Percentiles rank a stretch among this genome's conserved stretches.
Conservation (phyloP, 225 moss, liverwort and hornwort genomes). For the Climacium dendroides region DNA sequence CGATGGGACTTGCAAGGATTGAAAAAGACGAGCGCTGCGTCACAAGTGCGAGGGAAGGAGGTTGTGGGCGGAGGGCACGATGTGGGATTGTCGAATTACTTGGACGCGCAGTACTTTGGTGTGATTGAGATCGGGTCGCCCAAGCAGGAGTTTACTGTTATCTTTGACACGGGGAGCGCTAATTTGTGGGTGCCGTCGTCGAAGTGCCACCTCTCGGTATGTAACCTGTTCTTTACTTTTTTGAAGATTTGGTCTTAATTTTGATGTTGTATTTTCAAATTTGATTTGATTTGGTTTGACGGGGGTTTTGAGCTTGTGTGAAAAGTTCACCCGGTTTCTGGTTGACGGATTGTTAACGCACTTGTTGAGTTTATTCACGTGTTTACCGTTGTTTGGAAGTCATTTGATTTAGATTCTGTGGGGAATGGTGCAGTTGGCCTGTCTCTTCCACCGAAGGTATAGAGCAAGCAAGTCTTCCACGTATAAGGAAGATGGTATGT, state of each 20-base stretch:
- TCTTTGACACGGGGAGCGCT: conserved; percentile 85
- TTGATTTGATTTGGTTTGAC: not conserved
- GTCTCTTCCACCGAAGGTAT: conserved; percentile 20
- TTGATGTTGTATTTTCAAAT: not conserved
- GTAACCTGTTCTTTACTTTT: not conserved
- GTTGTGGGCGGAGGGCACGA: conserved; percentile 3
- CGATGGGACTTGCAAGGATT: not conserved
- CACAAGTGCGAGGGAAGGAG: not conserved
- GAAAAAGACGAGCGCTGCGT: conserved; percentile 1
- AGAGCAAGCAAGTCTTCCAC: conserved; percentile 40
- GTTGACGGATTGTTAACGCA: not conserved
- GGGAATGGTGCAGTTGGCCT: conserved; percentile 26
- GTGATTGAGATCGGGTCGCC: conserved; percentile 74
- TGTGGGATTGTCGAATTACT: conserved; percentile 55
- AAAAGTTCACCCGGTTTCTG: not conserved
- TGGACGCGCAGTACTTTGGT: conserved; percentile 87
- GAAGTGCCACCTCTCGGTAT: conserved; percentile 24
- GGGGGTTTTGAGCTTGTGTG: not conserved
- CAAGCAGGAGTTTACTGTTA: conserved; percentile 57
- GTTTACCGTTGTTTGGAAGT: not conserved
- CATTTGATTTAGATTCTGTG: not conserved
- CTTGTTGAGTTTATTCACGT: not conserved
- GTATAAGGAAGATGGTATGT: conserved; percentile 35
- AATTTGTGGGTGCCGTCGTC: conserved; percentile 87
- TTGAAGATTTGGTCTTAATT: not conserved